Conservation (phyloP, 768 basidiomycete species). For the Nidularia pulvinata region DNA sequence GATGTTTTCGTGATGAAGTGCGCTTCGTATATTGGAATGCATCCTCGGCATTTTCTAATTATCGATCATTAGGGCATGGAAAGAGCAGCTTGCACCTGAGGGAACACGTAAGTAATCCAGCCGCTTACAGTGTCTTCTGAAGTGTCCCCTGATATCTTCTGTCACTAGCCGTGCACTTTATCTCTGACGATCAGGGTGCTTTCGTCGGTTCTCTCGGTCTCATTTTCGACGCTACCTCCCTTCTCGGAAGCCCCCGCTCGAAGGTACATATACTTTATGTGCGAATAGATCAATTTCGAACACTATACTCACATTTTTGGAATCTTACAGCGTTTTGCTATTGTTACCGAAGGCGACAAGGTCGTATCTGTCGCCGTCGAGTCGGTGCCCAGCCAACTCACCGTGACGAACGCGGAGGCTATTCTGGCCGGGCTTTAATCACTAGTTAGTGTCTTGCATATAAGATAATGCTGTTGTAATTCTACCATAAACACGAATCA, state of each 20-base stretch:
- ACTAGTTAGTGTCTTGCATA: too few relatives aligned
- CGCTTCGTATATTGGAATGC: too few relatives aligned
- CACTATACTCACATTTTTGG: neutral
- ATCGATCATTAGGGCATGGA: slow-evolving; percentile 56
- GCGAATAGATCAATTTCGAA: neutral
- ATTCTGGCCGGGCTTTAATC: too few relatives aligned
- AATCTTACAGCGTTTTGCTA: slow-evolving; percentile 46
- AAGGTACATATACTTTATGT: slow-evolving; percentile 43
- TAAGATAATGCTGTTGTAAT: too few relatives aligned
- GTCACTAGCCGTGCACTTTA: slow-evolving; percentile 50
- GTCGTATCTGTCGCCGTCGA: slow-evolving; percentile 56
- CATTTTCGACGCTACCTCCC: slow-evolving; percentile 56
- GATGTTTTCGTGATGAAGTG: slow-evolving; percentile 74
- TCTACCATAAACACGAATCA: too few relatives aligned
- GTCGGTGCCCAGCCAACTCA: slow-evolving; percentile 39
- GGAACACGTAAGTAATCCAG: slow-evolving; percentile 61
- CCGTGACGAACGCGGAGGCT: slow-evolving; percentile 49
- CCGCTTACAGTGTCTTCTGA: neutral
- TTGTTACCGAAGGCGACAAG: slow-evolving; percentile 58
- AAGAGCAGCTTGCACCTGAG: slow-evolving; percentile 52
- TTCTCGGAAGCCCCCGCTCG: slow-evolving; percentile 68
- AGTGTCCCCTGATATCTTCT: neutral
- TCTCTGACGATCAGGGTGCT: slow-evolving; percentile 68
- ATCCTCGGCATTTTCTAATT: too few relatives aligned
- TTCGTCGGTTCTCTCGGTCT: slow-evolving; percentile 56